Evolutionary conservation across 2,329 filamentous ascomycete species (phyloP).

Genomic region (Xylariaceae sp.): DNA sequence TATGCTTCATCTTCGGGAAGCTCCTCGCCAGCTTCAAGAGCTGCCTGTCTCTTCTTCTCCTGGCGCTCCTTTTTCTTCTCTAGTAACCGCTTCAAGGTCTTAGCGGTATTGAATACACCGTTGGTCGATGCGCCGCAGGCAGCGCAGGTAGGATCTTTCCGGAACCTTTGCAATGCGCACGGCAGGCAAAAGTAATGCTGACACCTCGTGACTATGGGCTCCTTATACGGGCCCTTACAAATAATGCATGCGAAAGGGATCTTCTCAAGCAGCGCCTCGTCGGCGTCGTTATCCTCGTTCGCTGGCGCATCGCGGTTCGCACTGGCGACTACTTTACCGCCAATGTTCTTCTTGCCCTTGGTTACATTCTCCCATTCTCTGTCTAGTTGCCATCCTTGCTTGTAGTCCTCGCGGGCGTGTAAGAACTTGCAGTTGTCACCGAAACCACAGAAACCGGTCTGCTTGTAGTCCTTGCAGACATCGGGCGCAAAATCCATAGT

Average conservation of each 20-base stretch:
- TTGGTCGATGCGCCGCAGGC: slow-evolving; percentile 80
- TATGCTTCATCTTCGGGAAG: slow-evolving; percentile 42
- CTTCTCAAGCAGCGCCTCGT: slow-evolving; percentile 68
- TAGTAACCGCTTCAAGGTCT: slow-evolving; percentile 73
- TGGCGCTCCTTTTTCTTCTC: slow-evolving; percentile 64
- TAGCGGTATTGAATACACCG: slow-evolving; percentile 85
- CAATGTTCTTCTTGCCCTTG: slow-evolving; percentile 60
- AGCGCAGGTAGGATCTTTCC: slow-evolving; percentile 80
- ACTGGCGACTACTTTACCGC: slow-evolving; percentile 57
- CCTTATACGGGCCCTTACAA: slow-evolving; percentile 71
- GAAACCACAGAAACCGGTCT: slow-evolving; percentile 65
- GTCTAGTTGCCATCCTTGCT: slow-evolving; percentile 93
- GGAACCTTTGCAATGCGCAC: slow-evolving; percentile 81
- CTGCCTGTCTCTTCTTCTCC: slow-evolving; percentile 51
- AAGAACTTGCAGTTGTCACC: slow-evolving; percentile 79
- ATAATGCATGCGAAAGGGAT: slow-evolving; percentile 90
- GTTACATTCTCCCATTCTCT: slow-evolving; percentile 85
- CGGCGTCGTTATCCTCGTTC: slow-evolving; percentile 48
- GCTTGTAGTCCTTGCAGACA: slow-evolving; percentile 91
- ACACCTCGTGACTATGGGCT: slow-evolving; percentile 81
- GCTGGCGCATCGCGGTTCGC: slow-evolving; percentile 43
- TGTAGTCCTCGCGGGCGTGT: slow-evolving; percentile 72
- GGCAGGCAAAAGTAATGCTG: slow-evolving; percentile 94
- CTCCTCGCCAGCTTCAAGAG: slow-evolving; percentile 47
- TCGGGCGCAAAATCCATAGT: slow-evolving; percentile 88